A percentile compares a stretch with the other conserved stretches of the same genome.
Conservation (phyloP, 768 basidiomycete genomes). For the Mycena maculata region DNA sequence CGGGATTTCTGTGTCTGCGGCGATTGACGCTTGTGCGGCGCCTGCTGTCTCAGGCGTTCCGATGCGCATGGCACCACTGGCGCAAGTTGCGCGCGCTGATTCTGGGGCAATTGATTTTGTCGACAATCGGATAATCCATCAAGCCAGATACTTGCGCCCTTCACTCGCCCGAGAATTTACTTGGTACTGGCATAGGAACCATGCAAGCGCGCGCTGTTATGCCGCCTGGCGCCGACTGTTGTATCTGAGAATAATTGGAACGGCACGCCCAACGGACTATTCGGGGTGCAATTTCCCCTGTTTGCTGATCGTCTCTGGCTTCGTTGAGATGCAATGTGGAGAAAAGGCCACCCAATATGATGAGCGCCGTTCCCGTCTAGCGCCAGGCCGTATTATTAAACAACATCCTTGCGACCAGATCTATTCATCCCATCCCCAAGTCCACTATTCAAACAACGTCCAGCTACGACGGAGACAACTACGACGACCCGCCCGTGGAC, state of each 20-base stretch:
- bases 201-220: conserved; percentile 74
- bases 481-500: no score
- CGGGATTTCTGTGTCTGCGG: no score
- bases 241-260: conserved; percentile 68
- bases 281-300: neutral
- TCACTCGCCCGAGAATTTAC: no score
- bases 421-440: neutral
- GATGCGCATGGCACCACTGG: no score
- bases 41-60: no score
- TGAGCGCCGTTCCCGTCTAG: neutral
- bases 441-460: conserved; percentile 1
- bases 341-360: neutral
- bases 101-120: no score
- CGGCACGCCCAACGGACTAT: neutral
- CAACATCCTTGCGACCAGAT: neutral
- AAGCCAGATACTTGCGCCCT: no score
- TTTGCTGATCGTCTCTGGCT: no score
- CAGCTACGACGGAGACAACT: neutral
- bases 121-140: no score
- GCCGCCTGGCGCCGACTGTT: conserved; percentile 78
- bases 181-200: conserved; percentile 72
- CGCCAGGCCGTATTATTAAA: neutral
- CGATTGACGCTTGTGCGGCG: no score
- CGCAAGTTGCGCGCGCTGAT: no score
- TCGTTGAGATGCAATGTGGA: neutral